These are phyloP conservation scores for Phytophthora fragariae DNA, from an alignment of 352 stramenopile species.

Conservation along the genomic window DNA sequence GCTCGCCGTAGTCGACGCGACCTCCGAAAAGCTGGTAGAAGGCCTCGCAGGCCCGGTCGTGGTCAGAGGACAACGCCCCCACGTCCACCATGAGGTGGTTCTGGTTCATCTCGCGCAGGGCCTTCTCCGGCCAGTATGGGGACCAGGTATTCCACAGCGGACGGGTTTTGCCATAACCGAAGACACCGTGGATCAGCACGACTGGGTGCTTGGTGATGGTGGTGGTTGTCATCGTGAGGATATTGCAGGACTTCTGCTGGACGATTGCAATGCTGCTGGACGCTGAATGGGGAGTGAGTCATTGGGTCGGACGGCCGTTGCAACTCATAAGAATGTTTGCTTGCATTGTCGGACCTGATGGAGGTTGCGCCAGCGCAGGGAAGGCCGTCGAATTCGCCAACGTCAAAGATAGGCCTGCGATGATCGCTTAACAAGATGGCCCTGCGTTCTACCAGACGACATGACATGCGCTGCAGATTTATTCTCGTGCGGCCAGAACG, in stretches of 20 bases:
- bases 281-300: background rate
- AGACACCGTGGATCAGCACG: slow-evolving; percentile 71
- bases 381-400: slow-evolving; percentile 1
- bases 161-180: slow-evolving; percentile 56
- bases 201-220: slow-evolving; percentile 57
- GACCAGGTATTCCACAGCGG: slow-evolving; percentile 56
- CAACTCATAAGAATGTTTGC: slow-evolving; percentile 19
- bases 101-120: slow-evolving; percentile 43
- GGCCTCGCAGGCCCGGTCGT: slow-evolving; percentile 68
- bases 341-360: slow-evolving; percentile 25
- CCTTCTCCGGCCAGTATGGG: slow-evolving; percentile 66
- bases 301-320: background rate
- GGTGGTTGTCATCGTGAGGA: background rate
- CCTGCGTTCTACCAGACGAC: background rate
- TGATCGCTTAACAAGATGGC: background rate
- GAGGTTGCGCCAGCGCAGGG: background rate
- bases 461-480: no score
- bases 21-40: slow-evolving; percentile 71
- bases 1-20: slow-evolving; percentile 65
- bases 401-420: slow-evolving; percentile 7
- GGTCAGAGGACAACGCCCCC: slow-evolving; percentile 61
- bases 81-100: slow-evolving; percentile 68
- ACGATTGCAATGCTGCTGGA: slow-evolving; percentile 10
- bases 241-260: background rate
- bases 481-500: no score